These are phyloP conservation scores for Fusarium temperatum DNA, from an alignment of 2,329 filamentous ascomycete genomes.

Conservation along the genomic window DNA sequence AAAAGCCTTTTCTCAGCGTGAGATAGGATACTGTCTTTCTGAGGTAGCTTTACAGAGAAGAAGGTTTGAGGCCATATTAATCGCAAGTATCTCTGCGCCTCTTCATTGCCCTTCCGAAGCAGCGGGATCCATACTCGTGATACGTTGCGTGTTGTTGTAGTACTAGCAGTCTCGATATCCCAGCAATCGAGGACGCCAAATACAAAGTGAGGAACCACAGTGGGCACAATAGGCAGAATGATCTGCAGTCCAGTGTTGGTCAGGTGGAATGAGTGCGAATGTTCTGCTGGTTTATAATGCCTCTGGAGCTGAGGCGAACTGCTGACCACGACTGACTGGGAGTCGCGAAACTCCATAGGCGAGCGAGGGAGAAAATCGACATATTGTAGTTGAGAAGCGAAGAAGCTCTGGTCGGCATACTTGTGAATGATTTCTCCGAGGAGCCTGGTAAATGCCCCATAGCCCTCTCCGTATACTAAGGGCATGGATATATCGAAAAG, in stretches of 20 bases:
- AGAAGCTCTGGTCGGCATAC: background rate
- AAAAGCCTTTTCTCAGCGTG: background rate
- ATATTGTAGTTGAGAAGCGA: background rate
- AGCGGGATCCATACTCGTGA: background rate
- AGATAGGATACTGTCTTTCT: background rate
- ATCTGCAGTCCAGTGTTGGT: background rate
- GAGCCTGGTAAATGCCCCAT: fast-evolving
- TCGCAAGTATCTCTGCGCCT: background rate
- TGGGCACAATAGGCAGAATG: background rate
- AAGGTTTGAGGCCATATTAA: background rate
- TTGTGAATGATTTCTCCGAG: background rate
- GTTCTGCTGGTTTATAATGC: background rate
- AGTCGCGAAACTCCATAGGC: fast-evolving
- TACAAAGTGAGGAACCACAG: background rate
- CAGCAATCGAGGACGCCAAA: background rate
- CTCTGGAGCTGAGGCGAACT: background rate
- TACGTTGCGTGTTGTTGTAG: background rate
- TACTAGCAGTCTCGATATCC: background rate
- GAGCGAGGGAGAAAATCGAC: background rate
- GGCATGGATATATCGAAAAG: background rate
- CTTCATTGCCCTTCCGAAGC: fast-evolving
- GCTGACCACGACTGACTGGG: background rate
- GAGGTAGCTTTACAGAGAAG: background rate
- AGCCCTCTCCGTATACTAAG: fast-evolving
- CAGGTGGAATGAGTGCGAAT: background rate